These are phyloP conservation scores for Apocynum venetum DNA, from an alignment of 257 asterid genomes.

Conservation along the genomic window DNA sequence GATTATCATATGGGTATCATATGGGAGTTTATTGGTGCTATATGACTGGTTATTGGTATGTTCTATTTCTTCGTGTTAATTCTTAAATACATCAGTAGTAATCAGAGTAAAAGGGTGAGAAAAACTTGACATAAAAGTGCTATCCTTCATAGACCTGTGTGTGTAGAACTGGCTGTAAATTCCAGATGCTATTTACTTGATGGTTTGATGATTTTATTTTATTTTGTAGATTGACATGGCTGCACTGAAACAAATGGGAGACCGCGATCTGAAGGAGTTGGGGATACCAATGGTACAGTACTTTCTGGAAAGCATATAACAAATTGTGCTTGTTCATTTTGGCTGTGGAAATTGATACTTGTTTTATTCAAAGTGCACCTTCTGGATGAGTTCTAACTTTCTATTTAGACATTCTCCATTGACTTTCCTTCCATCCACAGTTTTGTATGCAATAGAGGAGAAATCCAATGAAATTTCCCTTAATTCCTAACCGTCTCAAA, in stretches of 20 bases:
- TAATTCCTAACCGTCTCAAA: too few relatives aligned
- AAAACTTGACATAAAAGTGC: not conserved
- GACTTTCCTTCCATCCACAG: too few relatives aligned
- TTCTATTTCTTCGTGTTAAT: not conserved
- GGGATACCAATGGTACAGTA: conserved; percentile 71
- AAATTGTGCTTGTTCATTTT: not conserved
- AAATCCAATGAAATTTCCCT: too few relatives aligned
- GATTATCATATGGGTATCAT: too few relatives aligned
- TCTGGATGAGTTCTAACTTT: too few relatives aligned
- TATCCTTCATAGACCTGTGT: not conserved
- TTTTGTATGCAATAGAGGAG: too few relatives aligned
- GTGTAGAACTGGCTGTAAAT: not conserved
- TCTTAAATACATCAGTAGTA: not conserved
- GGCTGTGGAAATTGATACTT: not conserved
- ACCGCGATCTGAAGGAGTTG: conserved; percentile 61
- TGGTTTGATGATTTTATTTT: conserved; percentile 4
- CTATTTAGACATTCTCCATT: not conserved
- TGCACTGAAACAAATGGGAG: conserved; percentile 70
- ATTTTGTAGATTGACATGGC: conserved; percentile 64
- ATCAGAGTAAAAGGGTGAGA: not conserved
- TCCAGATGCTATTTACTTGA: not conserved
- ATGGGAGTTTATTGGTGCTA: not conserved
- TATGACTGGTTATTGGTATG: not conserved
- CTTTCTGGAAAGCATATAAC: not conserved
- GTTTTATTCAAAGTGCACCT: not conserved